Percentiles rank a stretch among this genome's conserved stretches.
phyloP scores from a whole-genome alignment of 371 early-diverging fungal genomes.

The Coemansia sp. region DNA sequence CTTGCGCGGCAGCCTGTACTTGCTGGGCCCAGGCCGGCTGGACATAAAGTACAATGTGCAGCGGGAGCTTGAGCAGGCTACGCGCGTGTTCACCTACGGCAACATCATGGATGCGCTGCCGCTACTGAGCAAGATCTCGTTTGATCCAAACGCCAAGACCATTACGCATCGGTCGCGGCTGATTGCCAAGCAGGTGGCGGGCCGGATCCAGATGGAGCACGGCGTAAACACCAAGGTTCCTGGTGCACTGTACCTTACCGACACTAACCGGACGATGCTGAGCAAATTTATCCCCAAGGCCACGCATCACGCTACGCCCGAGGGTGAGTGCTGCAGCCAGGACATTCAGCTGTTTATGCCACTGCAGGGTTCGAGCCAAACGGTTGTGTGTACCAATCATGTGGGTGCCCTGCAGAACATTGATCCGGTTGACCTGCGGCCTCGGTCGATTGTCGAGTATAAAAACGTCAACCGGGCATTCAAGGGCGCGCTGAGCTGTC shows the following conservation, averaged over 20 bases:
- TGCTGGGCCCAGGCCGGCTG: slow-evolving; percentile 65
- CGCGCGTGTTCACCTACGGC: slow-evolving; percentile 63
- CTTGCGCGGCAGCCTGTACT: slow-evolving; percentile 63
- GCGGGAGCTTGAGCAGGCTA: slow-evolving; percentile 62
- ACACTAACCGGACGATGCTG: slow-evolving; percentile 67
- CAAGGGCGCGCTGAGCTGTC: slow-evolving; percentile 67
- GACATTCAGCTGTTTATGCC: slow-evolving; percentile 42
- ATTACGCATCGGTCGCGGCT: slow-evolving; percentile 63
- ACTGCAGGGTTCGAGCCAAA: slow-evolving; percentile 34
- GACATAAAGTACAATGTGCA: slow-evolving; percentile 65
- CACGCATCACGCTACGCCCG: slow-evolving; percentile 38
- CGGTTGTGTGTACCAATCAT: slow-evolving; percentile 46
- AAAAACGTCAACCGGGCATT: slow-evolving; percentile 68
- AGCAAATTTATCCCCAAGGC: slow-evolving; percentile 59
- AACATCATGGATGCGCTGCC: slow-evolving; percentile 67
- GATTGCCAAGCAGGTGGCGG: slow-evolving; percentile 59
- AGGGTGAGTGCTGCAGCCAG: slow-evolving; percentile 47
- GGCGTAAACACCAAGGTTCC: slow-evolving; percentile 66
- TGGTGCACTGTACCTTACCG: slow-evolving; percentile 64
- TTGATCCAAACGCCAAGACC: slow-evolving; percentile 62
- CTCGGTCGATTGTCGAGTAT: slow-evolving; percentile 64
- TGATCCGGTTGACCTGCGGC: slow-evolving; percentile 73
- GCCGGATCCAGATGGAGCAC: slow-evolving; percentile 67
- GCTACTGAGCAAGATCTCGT: slow-evolving; percentile 45
- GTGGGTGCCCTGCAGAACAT: slow-evolving; percentile 64